phyloP scores from a whole-genome alignment of 257 asterid species.

The Capsicum chinense region DNA sequence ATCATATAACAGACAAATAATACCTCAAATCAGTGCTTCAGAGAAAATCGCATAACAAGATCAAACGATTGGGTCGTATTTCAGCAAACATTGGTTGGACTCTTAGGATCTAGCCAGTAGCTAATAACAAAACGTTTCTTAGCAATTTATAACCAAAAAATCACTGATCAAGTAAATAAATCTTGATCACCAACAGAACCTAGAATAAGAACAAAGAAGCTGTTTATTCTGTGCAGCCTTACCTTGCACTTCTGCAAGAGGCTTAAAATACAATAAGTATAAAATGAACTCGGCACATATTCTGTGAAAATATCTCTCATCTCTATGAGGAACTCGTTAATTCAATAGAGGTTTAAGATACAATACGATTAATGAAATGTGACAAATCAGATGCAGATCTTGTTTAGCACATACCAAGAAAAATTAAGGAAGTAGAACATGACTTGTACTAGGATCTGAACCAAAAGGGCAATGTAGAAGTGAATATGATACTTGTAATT shows the following conservation, averaged over 20 bases:
- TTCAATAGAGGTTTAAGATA: neutral
- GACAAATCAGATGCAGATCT: neutral
- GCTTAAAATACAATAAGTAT: neutral
- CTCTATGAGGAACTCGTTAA: neutral
- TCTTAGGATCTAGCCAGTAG: neutral
- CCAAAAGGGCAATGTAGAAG: too few relatives aligned
- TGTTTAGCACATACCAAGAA: neutral
- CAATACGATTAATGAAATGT: neutral
- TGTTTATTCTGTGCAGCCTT: too few relatives aligned
- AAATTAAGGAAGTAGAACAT: neutral
- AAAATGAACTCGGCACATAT: neutral
- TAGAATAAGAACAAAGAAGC: neutral
- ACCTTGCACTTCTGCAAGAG: neutral
- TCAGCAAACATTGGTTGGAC: neutral
- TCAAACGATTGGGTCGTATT: neutral
- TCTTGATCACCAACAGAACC: neutral
- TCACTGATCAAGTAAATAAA: neutral
- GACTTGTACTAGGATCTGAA: too few relatives aligned
- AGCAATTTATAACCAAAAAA: neutral
- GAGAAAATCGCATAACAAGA: constrained; percentile 1
- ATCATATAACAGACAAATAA: neutral
- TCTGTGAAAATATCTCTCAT: neutral
- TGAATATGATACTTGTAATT: too few relatives aligned
- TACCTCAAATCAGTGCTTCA: neutral
- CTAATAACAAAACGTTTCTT: neutral